phyloP scores from a whole-genome alignment of 2,329 filamentous ascomycete genomes.

The Botrytis medusae region DNA sequence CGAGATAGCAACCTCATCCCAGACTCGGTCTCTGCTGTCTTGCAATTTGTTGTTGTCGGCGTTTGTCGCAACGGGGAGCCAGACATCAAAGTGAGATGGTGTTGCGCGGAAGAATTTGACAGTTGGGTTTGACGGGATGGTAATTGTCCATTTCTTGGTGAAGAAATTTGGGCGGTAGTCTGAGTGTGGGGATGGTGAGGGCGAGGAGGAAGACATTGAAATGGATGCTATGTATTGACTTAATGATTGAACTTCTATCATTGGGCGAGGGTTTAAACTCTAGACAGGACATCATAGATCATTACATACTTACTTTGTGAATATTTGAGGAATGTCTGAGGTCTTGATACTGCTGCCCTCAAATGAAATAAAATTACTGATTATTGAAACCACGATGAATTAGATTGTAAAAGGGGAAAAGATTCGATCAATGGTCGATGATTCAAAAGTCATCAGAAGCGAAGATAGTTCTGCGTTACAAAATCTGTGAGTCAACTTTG shows the following conservation, averaged over 20 bases:
- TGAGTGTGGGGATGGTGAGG: background rate
- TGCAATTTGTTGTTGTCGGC: conserved; percentile 1
- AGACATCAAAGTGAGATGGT: background rate
- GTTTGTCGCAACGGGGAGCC: background rate
- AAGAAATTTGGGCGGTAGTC: background rate
- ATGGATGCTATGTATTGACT: background rate
- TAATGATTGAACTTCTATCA: background rate
- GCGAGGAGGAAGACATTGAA: background rate
- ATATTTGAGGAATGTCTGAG: background rate
- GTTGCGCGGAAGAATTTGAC: background rate
- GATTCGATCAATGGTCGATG: background rate
- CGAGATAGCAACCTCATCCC: background rate
- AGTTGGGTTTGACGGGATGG: background rate
- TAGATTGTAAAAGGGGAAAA: background rate
- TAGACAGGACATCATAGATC: background rate
- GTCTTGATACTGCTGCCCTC: background rate
- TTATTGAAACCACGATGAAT: background rate
- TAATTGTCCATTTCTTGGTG: background rate
- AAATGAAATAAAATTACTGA: background rate
- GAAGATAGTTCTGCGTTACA: background rate
- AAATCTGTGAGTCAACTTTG: background rate
- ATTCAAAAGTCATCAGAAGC: background rate
- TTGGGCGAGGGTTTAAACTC: background rate
- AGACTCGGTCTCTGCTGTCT: background rate
- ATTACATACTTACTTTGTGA: background rate